phyloP scores from a whole-genome alignment of 176 grass and related monocot genomes.

The Pontederia crassipes region DNA sequence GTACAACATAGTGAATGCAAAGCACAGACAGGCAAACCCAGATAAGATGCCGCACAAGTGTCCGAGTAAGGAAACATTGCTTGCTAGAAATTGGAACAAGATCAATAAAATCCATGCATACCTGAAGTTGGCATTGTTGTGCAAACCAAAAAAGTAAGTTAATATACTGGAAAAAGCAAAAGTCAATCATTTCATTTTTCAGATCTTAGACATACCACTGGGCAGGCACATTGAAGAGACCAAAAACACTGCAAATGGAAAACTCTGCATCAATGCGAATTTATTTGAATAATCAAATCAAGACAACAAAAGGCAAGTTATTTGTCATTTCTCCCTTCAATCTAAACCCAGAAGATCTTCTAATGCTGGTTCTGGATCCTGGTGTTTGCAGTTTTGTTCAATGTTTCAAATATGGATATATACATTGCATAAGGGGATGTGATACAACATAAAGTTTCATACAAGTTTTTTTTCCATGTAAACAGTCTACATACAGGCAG shows the following conservation, averaged over 20 bases:
- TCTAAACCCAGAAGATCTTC: too few relatives aligned
- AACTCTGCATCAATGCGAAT: slow-evolving; percentile 2
- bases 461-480: too few relatives aligned
- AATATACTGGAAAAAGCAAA: slow-evolving; percentile 22
- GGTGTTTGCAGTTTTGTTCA: too few relatives aligned
- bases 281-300: background rate
- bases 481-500: too few relatives aligned
- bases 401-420: too few relatives aligned
- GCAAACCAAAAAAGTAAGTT: slow-evolving; percentile 7
- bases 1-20: slow-evolving; percentile 26
- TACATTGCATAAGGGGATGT: too few relatives aligned
- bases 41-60: slow-evolving; percentile 96
- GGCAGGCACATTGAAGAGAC: slow-evolving; percentile 95
- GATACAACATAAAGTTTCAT: too few relatives aligned
- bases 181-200: slow-evolving; percentile 1
- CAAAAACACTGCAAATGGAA: slow-evolving; percentile 69
- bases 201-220: slow-evolving; percentile 52
- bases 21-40: slow-evolving; percentile 91
- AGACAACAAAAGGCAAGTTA: too few relatives aligned
- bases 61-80: slow-evolving; percentile 80
- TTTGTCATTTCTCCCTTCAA: too few relatives aligned
- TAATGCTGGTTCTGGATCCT: too few relatives aligned
- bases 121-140: slow-evolving; percentile 32
- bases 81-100: slow-evolving; percentile 87
- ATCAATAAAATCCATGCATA: slow-evolving; percentile 93